Evolutionary conservation across 164 flowering plant genomes (phyloP).

Genomic region (Euptelea pleiosperma): DNA sequence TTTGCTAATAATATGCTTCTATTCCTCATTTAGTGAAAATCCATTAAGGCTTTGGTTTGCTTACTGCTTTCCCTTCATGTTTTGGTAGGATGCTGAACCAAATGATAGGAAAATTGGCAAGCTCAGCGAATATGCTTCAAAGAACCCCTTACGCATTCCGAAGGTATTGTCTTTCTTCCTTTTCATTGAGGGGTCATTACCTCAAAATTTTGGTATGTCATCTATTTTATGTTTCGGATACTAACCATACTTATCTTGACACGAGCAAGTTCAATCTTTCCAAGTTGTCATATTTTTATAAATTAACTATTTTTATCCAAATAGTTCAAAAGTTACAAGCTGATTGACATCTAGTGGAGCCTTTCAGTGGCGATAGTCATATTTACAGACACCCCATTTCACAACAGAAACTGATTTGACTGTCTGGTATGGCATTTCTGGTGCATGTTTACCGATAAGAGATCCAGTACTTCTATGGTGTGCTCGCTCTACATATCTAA

Average conservation of each 20-base stretch:
- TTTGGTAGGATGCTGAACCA: slow-evolving; percentile 63
- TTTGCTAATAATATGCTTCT: background rate
- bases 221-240: no score
- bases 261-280: background rate
- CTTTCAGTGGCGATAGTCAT: background rate
- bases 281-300: background rate
- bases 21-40: background rate
- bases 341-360: no score
- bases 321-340: no score
- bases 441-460: no score
- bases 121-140: slow-evolving; percentile 80
- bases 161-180: slow-evolving; percentile 37
- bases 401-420: no score
- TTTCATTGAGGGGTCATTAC: background rate
- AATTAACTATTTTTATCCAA: no score
- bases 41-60: background rate
- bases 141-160: slow-evolving; percentile 76
- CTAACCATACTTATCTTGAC: no score
- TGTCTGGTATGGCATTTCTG: no score
- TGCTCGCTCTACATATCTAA: background rate
- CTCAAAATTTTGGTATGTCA: no score
- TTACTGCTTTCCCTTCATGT: background rate
- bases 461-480: background rate
- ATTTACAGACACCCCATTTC: background rate
- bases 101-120: slow-evolving; percentile 80